Conservation (phyloP, 768 basidiomycete genomes). For the Podaxis sp. region DNA sequence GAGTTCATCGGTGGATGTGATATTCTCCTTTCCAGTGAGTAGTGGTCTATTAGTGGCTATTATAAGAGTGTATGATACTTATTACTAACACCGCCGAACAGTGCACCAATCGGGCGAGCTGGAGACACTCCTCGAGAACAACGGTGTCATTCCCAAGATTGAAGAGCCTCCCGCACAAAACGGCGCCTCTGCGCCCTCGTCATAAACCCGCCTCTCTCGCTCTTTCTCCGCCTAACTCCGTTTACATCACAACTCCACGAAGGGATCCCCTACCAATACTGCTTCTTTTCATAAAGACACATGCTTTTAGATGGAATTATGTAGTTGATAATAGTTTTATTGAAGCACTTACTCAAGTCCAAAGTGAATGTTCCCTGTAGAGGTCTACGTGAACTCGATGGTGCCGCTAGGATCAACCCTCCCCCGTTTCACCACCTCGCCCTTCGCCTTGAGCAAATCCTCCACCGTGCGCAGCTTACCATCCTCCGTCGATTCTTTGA, state of each 20-base stretch:
- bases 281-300: neutral
- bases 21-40: conserved; percentile 86
- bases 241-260: neutral
- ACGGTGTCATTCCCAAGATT: conserved; percentile 62
- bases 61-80: neutral
- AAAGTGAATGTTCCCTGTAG: neutral
- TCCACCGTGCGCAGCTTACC: conserved; percentile 80
- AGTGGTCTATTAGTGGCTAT: conserved; percentile 8
- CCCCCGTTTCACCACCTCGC: conserved; percentile 68
- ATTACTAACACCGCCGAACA: conserved; percentile 26
- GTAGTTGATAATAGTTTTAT: neutral
- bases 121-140: conserved; percentile 73
- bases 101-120: conserved; percentile 98
- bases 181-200: neutral
- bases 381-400: conserved; percentile 48
- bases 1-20: conserved; percentile 98
- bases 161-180: conserved; percentile 20
- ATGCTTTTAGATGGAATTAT: neutral
- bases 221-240: neutral
- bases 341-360: neutral
- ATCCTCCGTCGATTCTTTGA: conserved; percentile 74
- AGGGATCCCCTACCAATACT: neutral
- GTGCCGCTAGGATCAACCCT: conserved; percentile 47
- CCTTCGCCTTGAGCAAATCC: conserved; percentile 73
- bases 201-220: neutral